These are phyloP conservation scores for Pestalotiopsis sp. DNA, from an alignment of 2,329 filamentous ascomycete species.

Conservation along the genomic window DNA sequence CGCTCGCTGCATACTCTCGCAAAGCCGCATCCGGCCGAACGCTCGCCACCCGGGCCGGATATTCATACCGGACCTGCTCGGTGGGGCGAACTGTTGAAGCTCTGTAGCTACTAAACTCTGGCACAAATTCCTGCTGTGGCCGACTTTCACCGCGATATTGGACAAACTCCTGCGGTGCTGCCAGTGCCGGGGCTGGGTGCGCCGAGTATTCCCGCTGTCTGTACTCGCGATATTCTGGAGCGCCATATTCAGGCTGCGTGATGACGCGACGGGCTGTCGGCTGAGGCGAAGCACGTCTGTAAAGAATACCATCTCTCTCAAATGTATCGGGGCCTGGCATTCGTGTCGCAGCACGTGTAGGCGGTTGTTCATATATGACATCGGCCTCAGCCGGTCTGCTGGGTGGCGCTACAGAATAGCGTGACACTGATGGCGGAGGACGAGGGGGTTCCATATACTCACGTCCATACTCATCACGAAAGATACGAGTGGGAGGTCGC, in stretches of 20 bases:
- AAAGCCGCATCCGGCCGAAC: conserved; percentile 42
- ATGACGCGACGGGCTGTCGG: conserved; percentile 59
- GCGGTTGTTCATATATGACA: conserved; percentile 67
- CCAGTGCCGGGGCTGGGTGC: conserved; percentile 46
- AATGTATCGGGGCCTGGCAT: conserved; percentile 49
- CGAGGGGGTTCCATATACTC: conserved; percentile 70
- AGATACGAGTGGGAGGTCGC: conserved; percentile 65
- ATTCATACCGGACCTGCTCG: conserved; percentile 47
- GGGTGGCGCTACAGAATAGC: conserved; percentile 56
- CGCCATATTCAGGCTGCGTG: conserved; percentile 63
- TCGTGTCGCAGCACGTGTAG: conserved; percentile 54
- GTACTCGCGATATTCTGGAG: conserved; percentile 56
- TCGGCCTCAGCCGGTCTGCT: conserved; percentile 50
- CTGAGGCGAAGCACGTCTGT: conserved; percentile 54
- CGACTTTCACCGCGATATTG: conserved; percentile 47
- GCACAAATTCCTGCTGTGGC: conserved; percentile 45
- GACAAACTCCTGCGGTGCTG: conserved; percentile 48
- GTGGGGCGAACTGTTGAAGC: conserved; percentile 62
- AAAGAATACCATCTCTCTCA: conserved; percentile 54
- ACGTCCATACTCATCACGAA: conserved; percentile 83
- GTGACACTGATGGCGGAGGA: conserved; percentile 40
- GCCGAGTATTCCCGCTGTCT: conserved; percentile 61
- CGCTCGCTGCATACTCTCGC: conserved; percentile 51
- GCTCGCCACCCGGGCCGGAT: conserved; percentile 46
- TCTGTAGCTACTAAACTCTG: conserved; percentile 57